Evolutionary conservation across 148 eudicot species (phyloP).

Genomic region (Pharnaceum exiguum): DNA sequence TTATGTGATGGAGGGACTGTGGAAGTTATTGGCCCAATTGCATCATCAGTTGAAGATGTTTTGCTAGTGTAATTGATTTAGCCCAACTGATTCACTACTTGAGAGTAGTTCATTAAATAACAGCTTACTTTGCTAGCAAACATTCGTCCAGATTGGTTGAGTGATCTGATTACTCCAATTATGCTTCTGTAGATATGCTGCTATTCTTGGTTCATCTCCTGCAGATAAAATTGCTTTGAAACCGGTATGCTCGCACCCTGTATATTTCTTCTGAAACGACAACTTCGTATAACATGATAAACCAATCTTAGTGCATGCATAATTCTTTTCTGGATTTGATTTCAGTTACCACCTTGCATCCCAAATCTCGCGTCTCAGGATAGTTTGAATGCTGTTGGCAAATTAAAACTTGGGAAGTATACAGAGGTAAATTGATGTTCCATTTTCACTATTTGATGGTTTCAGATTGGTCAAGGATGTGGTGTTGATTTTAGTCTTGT

Average conservation of each 20-base stretch:
- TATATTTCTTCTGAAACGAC: background rate
- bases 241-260: slow-evolving; percentile 53
- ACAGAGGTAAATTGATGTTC: slow-evolving; percentile 52
- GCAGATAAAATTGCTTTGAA: slow-evolving; percentile 59
- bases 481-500: background rate
- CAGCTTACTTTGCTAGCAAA: background rate
- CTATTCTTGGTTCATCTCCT: slow-evolving; percentile 88
- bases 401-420: slow-evolving; percentile 77
- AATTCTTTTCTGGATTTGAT: slow-evolving; percentile 12
- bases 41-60: slow-evolving; percentile 88
- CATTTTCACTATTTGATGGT: background rate
- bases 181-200: slow-evolving; percentile 69
- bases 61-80: slow-evolving; percentile 58
- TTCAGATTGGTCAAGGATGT: background rate
- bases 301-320: background rate
- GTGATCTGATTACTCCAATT: background rate
- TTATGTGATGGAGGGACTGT: slow-evolving; percentile 86
- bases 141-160: slow-evolving; percentile 2
- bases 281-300: background rate
- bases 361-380: slow-evolving; percentile 59
- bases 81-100: background rate
- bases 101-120: background rate
- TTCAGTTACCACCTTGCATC: slow-evolving; percentile 76
- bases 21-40: slow-evolving; percentile 85
- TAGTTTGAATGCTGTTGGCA: slow-evolving; percentile 38